These are phyloP conservation scores for Yarrowia keelungensis DNA, from an alignment of 805 yeast species.

Conservation along the genomic window DNA sequence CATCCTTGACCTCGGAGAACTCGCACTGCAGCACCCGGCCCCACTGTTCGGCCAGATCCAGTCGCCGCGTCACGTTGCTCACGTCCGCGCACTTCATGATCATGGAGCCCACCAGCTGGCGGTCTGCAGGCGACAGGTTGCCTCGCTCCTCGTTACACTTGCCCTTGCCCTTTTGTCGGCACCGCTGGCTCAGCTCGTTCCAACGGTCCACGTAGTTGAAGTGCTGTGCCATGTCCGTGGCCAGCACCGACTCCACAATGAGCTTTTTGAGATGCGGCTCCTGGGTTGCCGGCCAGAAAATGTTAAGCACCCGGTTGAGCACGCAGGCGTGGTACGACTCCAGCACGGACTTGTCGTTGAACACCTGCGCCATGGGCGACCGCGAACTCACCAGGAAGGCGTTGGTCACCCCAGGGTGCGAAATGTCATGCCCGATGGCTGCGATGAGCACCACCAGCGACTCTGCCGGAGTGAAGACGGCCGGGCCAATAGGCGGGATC, in stretches of 20 bases:
- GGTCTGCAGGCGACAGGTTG: conserved; percentile 33
- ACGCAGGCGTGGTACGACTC: conserved; percentile 83
- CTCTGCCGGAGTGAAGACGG: conserved; percentile 52
- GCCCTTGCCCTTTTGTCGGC: conserved; percentile 24
- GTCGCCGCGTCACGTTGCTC: conserved; percentile 86
- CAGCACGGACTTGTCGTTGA: conserved; percentile 70
- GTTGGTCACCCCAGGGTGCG: conserved; percentile 96
- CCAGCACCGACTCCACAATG: conserved; percentile 59
- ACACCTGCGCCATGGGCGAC: conserved; percentile 69
- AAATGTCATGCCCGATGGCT: conserved; percentile 93
- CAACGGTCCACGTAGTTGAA: conserved; percentile 57
- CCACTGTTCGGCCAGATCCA: conserved; percentile 82
- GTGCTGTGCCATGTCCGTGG: conserved; percentile 95
- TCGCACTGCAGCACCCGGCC: conserved; percentile 80
- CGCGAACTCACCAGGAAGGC: conserved; percentile 64
- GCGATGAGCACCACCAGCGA: conserved; percentile 71
- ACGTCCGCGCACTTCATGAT: conserved; percentile 95
- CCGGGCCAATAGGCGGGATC: conserved; percentile 12
- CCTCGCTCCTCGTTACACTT: conserved; percentile 27
- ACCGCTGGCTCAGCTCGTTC: conserved; percentile 5
- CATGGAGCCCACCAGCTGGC: conserved; percentile 62
- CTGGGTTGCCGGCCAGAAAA: conserved; percentile 58
- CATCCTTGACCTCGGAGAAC: conserved; percentile 67
- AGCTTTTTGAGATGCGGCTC: conserved; percentile 41
- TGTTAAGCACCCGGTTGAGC: conserved; percentile 59